Conservation (phyloP, 179 eudicot genomes). For the Silene vulgaris region DNA sequence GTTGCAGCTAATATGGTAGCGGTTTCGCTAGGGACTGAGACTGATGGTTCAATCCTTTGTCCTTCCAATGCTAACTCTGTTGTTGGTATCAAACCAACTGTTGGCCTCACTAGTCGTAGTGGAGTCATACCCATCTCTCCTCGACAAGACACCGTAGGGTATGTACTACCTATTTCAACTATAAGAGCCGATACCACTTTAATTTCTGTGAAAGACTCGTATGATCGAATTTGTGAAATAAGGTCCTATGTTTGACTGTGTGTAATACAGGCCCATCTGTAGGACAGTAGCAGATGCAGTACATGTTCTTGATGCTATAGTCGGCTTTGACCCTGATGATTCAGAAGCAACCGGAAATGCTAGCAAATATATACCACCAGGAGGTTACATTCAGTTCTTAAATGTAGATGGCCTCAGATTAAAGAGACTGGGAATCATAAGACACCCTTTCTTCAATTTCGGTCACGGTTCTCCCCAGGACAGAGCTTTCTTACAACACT, state of each 20-base stretch:
- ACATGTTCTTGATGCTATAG: constrained; percentile 51
- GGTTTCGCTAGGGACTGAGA: constrained; percentile 48
- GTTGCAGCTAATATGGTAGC: constrained; percentile 52
- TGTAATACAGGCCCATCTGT: constrained; percentile 39
- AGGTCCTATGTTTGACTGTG: background rate
- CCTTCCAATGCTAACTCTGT: constrained; percentile 37
- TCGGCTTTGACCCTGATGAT: constrained; percentile 39
- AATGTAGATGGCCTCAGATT: constrained; percentile 39
- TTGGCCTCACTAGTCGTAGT: constrained; percentile 38
- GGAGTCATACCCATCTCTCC: constrained; percentile 49
- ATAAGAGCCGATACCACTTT: too few relatives aligned
- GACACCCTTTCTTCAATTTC: constrained; percentile 31
- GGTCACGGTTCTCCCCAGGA: constrained; percentile 7
- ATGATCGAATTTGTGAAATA: too few relatives aligned
- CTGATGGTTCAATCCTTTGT: constrained; percentile 47
- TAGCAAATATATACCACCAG: constrained; percentile 34
- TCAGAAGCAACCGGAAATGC: constrained; percentile 39
- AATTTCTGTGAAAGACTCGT: too few relatives aligned
- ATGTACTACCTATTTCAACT: background rate
- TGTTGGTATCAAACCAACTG: constrained; percentile 52
- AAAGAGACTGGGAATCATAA: constrained; percentile 40
- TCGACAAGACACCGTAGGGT: constrained; percentile 56
- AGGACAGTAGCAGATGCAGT: constrained; percentile 57
- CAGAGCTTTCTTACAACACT: constrained; percentile 26
- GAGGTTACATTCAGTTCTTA: constrained; percentile 45